These are phyloP conservation scores for Sphagnum tenellum DNA, from an alignment of 225 moss, liverwort and hornwort genomes.

Conservation along the genomic window DNA sequence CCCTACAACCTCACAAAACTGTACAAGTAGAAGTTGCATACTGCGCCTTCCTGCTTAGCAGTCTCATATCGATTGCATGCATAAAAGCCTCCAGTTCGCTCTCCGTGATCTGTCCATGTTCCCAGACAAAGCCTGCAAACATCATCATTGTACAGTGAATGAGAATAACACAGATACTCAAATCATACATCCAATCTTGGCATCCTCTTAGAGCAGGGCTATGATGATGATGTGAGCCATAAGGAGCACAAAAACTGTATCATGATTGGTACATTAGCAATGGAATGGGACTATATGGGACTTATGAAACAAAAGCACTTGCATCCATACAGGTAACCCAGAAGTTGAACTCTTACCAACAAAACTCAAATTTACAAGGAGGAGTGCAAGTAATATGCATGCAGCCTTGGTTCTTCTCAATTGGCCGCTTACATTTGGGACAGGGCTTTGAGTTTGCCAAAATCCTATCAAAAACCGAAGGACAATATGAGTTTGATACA, in stretches of 20 bases:
- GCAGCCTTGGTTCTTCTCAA: slow-evolving; percentile 15
- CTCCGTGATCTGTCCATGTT: slow-evolving; percentile 2
- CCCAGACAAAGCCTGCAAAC: slow-evolving; percentile 14
- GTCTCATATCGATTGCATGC: slow-evolving; percentile 9
- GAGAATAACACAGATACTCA: no score
- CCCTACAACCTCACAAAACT: no score
- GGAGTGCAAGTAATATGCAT: slow-evolving; percentile 13
- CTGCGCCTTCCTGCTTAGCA: slow-evolving; percentile 1
- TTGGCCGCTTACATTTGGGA: slow-evolving; percentile 12
- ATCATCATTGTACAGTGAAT: not conserved
- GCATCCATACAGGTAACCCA: not conserved
- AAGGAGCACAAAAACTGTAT: no score
- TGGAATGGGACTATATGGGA: no score
- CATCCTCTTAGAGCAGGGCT: no score
- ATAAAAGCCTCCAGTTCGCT: slow-evolving; percentile 2
- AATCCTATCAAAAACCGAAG: not conserved
- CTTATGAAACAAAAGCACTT: no score
- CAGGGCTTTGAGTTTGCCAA: slow-evolving; percentile 10
- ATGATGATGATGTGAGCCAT: no score
- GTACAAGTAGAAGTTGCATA: no score
- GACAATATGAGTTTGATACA: no score
- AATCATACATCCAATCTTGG: no score
- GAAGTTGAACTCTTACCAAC: not conserved
- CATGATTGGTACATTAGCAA: no score
- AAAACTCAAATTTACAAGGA: slow-evolving; percentile 9